These are phyloP conservation scores for Aspergillus steynii DNA, from an alignment of 495 filamentous ascomycete species.

Conservation along the genomic window DNA sequence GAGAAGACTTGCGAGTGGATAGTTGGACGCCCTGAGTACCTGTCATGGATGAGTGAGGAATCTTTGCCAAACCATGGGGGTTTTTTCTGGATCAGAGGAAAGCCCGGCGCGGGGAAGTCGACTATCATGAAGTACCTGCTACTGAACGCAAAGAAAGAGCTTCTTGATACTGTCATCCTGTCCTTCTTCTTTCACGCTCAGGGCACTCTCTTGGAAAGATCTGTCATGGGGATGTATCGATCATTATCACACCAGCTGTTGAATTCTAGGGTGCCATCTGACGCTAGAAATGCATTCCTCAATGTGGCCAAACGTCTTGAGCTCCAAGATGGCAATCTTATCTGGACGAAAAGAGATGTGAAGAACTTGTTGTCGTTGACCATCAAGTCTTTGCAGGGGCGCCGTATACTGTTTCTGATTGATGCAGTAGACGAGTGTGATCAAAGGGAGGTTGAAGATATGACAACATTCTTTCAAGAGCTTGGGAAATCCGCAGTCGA, in stretches of 20 bases:
- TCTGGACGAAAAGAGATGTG: too few species aligned
- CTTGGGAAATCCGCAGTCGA: conserved; percentile 7
- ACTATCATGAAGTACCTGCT: conserved; percentile 48
- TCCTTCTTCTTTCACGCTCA: conserved; percentile 54
- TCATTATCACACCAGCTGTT: conserved; percentile 38
- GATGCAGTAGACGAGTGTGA: conserved; percentile 44
- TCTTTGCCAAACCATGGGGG: conserved; percentile 40
- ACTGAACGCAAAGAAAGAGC: conserved; percentile 17
- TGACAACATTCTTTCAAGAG: conserved; percentile 39
- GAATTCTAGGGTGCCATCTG: conserved; percentile 25
- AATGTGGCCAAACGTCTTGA: neutral
- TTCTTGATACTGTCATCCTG: conserved; percentile 19
- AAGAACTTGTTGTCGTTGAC: neutral
- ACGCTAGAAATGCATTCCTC: neutral
- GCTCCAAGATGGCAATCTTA: neutral
- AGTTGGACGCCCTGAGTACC: conserved; percentile 34
- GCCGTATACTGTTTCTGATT: conserved; percentile 29
- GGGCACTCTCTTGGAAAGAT: conserved; percentile 48
- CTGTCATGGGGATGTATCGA: conserved; percentile 55
- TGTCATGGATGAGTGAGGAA: conserved; percentile 40
- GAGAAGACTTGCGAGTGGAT: conserved; percentile 51
- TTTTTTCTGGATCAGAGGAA: conserved; percentile 58
- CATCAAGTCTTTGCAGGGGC: neutral
- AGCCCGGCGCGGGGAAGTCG: conserved; percentile 56
- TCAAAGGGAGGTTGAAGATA: conserved; percentile 30